A percentile compares a stretch with the other conserved stretches of the same genome.
phyloP scores from a whole-genome alignment of 257 asterid species.

The Fraxinus quadrangulata region DNA sequence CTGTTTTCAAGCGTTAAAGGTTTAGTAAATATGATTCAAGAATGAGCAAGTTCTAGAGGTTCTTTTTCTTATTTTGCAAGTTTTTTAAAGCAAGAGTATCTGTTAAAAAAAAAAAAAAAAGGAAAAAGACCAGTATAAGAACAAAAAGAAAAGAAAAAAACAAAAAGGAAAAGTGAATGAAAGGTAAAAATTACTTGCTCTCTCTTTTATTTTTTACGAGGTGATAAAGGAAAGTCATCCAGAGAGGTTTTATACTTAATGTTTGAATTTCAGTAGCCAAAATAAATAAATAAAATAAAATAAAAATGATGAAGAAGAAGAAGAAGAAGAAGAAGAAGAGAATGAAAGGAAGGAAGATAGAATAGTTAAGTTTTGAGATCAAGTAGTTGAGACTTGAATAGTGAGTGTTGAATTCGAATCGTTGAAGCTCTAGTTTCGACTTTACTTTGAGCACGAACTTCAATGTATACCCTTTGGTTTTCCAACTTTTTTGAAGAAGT shows the following conservation, averaged over 20 bases:
- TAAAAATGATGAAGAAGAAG: too few relatives aligned
- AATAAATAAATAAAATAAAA: background rate
- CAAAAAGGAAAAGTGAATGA: slow-evolving; percentile 32
- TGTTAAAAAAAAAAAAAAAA: background rate
- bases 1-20: too few relatives aligned
- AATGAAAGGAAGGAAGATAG: too few relatives aligned
- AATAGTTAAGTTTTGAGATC: background rate
- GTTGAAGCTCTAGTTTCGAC: background rate
- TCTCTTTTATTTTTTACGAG: slow-evolving; percentile 46
- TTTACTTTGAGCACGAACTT: background rate
- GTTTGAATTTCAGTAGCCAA: slow-evolving; percentile 16
- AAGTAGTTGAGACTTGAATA: background rate
- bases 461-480: background rate
- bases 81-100: background rate
- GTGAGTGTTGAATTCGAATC: too few relatives aligned
- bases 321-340: too few relatives aligned
- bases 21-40: background rate
- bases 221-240: slow-evolving; percentile 18
- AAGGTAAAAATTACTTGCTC: slow-evolving; percentile 44
- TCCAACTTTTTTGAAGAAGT: background rate
- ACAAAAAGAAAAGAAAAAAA: slow-evolving; percentile 22
- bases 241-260: slow-evolving; percentile 16
- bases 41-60: background rate
- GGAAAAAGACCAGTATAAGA: background rate
- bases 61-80: too few relatives aligned